Evolutionary conservation across 2,329 filamentous ascomycete species (phyloP).

Genomic region (Colletotrichum sp.): DNA sequence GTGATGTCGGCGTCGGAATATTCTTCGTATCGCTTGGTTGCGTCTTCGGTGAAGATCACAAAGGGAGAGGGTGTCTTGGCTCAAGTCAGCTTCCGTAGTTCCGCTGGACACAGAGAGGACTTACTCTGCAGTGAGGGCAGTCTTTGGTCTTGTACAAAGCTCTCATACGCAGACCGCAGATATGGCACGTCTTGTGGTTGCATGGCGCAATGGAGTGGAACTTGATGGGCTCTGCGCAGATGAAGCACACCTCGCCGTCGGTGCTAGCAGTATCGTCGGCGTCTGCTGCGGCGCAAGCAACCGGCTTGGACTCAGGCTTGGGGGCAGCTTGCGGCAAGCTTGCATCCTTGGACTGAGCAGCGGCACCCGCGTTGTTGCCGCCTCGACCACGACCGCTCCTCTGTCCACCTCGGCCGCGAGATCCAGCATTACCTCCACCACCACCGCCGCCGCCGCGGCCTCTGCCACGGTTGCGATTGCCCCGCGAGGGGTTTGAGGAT

Average conservation of each 20-base stretch:
- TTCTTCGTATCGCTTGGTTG: conserved; percentile 83
- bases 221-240: conserved; percentile 89
- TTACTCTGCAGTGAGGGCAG: conserved; percentile 92
- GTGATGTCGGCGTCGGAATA: conserved; percentile 76
- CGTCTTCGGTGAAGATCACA: conserved; percentile 91
- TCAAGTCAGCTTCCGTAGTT: conserved; percentile 23
- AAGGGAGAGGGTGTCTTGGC: conserved; percentile 71
- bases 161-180: conserved; percentile 88
- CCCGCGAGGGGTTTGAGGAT: conserved; percentile 12
- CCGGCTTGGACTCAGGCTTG: conserved; percentile 19
- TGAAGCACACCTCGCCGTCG: conserved; percentile 90
- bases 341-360: neutral
- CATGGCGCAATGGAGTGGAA: conserved; percentile 91
- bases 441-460: conserved; percentile 36
- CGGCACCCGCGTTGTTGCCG: conserved; percentile 17
- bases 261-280: conserved; percentile 54
- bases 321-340: neutral
- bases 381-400: conserved; percentile 22
- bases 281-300: conserved; percentile 28
- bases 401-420: conserved; percentile 16
- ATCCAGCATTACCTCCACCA: conserved; percentile 30
- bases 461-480: conserved; percentile 20
- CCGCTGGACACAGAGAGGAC: conserved; percentile 29
- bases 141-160: conserved; percentile 96
- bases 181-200: conserved; percentile 96